Evolutionary conservation across 2,329 filamentous ascomycete species (phyloP).

Genomic region (Xylaria polymorpha): DNA sequence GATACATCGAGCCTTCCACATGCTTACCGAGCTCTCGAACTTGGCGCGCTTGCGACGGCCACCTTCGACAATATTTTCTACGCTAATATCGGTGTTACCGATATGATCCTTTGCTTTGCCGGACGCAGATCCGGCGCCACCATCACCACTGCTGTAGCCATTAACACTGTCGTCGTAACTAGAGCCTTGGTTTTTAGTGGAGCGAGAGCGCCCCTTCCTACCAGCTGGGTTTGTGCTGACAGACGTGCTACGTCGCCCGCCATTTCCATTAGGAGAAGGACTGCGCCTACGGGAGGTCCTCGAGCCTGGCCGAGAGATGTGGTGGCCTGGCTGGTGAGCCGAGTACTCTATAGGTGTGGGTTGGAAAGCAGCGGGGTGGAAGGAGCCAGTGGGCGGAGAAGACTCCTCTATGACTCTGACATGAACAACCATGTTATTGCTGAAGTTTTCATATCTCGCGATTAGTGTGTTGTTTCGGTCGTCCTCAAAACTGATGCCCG

Average conservation of each 20-base stretch:
- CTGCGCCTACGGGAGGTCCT: slow-evolving; percentile 81
- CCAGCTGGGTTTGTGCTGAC: slow-evolving; percentile 63
- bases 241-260: slow-evolving; percentile 82
- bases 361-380: slow-evolving; percentile 65
- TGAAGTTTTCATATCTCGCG: slow-evolving; percentile 95
- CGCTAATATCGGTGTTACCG: slow-evolving; percentile 95
- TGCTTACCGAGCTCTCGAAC: slow-evolving; percentile 94
- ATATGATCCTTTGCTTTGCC: slow-evolving; percentile 86
- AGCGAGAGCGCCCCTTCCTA: slow-evolving; percentile 77
- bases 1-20: slow-evolving; percentile 25
- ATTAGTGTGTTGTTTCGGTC: slow-evolving; percentile 90
- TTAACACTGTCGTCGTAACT: slow-evolving; percentile 76
- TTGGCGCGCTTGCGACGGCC: slow-evolving; percentile 95
- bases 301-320: slow-evolving; percentile 75
- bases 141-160: slow-evolving; percentile 89
- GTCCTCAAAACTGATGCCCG: slow-evolving; percentile 96
- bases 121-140: slow-evolving; percentile 79
- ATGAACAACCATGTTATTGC: slow-evolving; percentile 91
- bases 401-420: slow-evolving; percentile 82
- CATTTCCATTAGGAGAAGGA: slow-evolving; percentile 75
- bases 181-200: slow-evolving; percentile 73
- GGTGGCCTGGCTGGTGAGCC: slow-evolving; percentile 65
- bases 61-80: slow-evolving; percentile 98
- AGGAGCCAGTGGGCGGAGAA: slow-evolving; percentile 57
- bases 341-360: slow-evolving; percentile 63